These are phyloP conservation scores for Cladosporium sp. DNA, from an alignment of 2,329 filamentous ascomycete genomes.

Conservation along the genomic window DNA sequence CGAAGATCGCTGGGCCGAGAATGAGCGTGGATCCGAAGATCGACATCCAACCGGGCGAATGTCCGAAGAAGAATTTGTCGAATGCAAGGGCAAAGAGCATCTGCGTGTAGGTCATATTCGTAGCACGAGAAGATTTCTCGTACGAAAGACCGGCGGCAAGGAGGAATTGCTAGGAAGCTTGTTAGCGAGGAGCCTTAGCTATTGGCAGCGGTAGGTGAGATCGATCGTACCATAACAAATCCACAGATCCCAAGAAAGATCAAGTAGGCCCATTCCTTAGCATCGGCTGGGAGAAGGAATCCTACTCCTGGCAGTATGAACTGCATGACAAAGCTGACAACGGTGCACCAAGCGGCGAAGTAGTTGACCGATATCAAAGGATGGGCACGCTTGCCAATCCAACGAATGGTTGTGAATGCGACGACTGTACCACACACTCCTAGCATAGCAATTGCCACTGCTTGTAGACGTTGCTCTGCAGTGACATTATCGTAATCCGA, in stretches of 20 bases:
- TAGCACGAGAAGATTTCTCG: slow-evolving; percentile 64
- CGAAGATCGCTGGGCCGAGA: slow-evolving; percentile 64
- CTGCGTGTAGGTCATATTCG: slow-evolving; percentile 68
- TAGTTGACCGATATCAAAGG: slow-evolving; percentile 85
- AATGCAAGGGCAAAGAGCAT: slow-evolving; percentile 68
- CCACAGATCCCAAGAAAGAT: slow-evolving; percentile 70
- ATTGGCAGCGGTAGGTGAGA: neutral
- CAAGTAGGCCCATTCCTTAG: slow-evolving; percentile 66
- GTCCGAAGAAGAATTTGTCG: slow-evolving; percentile 64
- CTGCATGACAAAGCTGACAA: slow-evolving; percentile 66
- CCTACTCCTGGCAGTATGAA: slow-evolving; percentile 55
- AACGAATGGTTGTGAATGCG: slow-evolving; percentile 73
- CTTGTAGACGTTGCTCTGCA: slow-evolving; percentile 65
- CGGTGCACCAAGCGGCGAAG: slow-evolving; percentile 69
- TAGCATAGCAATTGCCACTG: slow-evolving; percentile 70
- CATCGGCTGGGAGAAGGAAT: slow-evolving; percentile 56
- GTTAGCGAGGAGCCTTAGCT: neutral
- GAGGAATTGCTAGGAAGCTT: slow-evolving; percentile 66
- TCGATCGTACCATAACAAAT: slow-evolving; percentile 62
- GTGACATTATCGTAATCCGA: slow-evolving; percentile 50
- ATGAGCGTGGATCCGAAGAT: slow-evolving; percentile 65
- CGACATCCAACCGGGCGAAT: slow-evolving; percentile 57
- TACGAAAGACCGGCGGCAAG: slow-evolving; percentile 73
- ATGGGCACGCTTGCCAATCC: slow-evolving; percentile 78
- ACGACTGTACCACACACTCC: slow-evolving; percentile 75